A percentile compares a stretch with the other conserved stretches of the same genome.
Conservation (phyloP, 116 monocot genomes). For the Dioscorea cayenensis region DNA sequence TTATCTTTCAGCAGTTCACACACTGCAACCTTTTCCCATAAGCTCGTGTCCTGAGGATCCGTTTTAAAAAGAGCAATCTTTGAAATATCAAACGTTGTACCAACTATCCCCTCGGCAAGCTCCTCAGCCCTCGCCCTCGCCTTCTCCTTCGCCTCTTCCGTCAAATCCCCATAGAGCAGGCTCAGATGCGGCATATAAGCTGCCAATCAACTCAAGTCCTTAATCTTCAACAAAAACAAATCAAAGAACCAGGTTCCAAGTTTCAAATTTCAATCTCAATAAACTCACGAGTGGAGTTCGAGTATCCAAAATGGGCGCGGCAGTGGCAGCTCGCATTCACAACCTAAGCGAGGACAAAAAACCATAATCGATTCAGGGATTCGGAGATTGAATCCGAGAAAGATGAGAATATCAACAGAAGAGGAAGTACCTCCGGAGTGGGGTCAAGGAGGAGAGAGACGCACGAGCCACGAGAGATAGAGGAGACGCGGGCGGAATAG, state of each 20-base stretch:
- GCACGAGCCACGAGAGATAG: conserved; percentile 41
- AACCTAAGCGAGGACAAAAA: conserved; percentile 27
- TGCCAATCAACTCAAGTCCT: conserved; percentile 7
- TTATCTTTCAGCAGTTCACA: conserved; percentile 24
- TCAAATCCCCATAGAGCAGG: conserved; percentile 67
- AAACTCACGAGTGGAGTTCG: conserved; percentile 41
- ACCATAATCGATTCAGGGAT: neutral
- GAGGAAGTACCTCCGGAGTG: conserved; percentile 28
- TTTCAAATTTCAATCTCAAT: neutral
- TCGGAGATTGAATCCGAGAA: no score
- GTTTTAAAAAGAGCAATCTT: conserved; percentile 57
- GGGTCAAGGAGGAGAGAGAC: conserved; percentile 67
- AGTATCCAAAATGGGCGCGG: conserved; percentile 44
- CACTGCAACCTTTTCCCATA: conserved; percentile 60
- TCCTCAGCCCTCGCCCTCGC: conserved; percentile 40
- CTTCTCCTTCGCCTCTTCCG: conserved; percentile 58
- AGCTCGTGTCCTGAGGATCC: conserved; percentile 65
- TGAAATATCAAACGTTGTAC: conserved; percentile 40
- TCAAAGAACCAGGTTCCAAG: neutral
- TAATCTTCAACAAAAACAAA: neutral
- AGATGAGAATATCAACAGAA: no score
- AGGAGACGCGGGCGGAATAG: conserved; percentile 33
- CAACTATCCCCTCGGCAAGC: conserved; percentile 37
- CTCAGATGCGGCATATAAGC: conserved; percentile 89
- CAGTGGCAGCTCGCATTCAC: conserved; percentile 45